phyloP scores from a whole-genome alignment of 2,329 filamentous ascomycete genomes.

The Falciphora oryzae region DNA sequence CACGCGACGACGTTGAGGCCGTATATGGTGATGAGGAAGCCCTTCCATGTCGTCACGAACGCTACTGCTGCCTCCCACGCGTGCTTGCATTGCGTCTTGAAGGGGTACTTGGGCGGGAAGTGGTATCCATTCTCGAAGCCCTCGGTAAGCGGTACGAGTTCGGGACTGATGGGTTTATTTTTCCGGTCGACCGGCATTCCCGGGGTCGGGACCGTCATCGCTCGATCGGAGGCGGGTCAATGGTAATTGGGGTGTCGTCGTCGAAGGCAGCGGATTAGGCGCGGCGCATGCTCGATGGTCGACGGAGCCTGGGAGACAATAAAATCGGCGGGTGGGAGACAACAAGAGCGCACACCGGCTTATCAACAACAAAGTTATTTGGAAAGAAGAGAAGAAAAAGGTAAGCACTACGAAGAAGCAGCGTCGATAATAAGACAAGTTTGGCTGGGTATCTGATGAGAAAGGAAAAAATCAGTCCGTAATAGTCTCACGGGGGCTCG shows the following conservation, averaged over 20 bases:
- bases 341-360: not conserved
- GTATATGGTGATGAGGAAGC: conserved; percentile 74
- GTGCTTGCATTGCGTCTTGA: conserved; percentile 52
- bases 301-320: not conserved
- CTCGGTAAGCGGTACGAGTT: conserved; percentile 23
- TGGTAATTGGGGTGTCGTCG: not conserved
- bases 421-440: not conserved
- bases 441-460: not conserved
- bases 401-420: not conserved
- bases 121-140: conserved; percentile 60
- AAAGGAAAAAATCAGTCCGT: not conserved
- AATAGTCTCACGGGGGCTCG: not conserved
- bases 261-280: not conserved
- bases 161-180: conserved; percentile 11
- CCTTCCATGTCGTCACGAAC: conserved; percentile 68
- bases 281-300: not conserved
- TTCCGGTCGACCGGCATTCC: conserved; percentile 5
- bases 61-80: conserved; percentile 59
- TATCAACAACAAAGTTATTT: not conserved
- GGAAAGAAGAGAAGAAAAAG: not conserved
- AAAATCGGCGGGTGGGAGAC: too few relatives aligned
- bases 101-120: conserved; percentile 56
- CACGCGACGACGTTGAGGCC: conserved; percentile 79
- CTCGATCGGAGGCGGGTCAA: not conserved
- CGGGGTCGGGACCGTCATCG: not conserved